phyloP scores from a whole-genome alignment of 2,329 filamentous ascomycete species.

The Aphanocladium album region DNA sequence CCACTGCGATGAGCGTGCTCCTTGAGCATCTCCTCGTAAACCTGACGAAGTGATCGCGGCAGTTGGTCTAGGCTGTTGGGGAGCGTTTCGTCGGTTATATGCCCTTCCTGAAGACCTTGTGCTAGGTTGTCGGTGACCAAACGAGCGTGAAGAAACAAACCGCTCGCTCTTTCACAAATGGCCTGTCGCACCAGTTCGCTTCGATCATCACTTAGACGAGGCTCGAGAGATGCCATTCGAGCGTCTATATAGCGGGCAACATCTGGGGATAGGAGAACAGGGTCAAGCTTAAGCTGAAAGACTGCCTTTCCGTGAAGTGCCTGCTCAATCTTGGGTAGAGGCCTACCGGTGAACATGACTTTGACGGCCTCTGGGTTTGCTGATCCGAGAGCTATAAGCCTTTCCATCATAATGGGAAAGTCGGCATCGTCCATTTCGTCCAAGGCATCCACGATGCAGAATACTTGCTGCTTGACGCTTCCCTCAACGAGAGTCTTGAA shows the following conservation, averaged over 20 bases:
- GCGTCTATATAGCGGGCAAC: slow-evolving; percentile 7
- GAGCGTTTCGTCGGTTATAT: slow-evolving; percentile 8
- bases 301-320: background rate
- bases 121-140: slow-evolving; percentile 10
- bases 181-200: background rate
- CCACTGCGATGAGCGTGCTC: slow-evolving; percentile 19
- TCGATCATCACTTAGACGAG: slow-evolving; percentile 1
- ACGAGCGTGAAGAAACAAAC: slow-evolving; percentile 11
- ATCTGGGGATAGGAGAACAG: slow-evolving; percentile 7
- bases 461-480: background rate
- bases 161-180: slow-evolving; percentile 6
- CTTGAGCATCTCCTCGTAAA: slow-evolving; percentile 22
- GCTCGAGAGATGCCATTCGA: slow-evolving; percentile 1
- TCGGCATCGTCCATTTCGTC: slow-evolving; percentile 13
- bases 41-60: slow-evolving; percentile 1
- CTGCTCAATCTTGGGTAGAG: slow-evolving; percentile 12
- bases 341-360: slow-evolving; percentile 10
- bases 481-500: background rate
- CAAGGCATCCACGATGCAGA: slow-evolving; percentile 11
- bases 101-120: background rate
- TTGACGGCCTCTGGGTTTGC: background rate
- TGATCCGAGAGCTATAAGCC: background rate
- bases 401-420: slow-evolving; percentile 4
- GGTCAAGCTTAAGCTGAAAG: slow-evolving; percentile 8
- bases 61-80: slow-evolving; percentile 14